Conservation (phyloP, 257 asterid genomes). For the Solanum ahanhuiri region DNA sequence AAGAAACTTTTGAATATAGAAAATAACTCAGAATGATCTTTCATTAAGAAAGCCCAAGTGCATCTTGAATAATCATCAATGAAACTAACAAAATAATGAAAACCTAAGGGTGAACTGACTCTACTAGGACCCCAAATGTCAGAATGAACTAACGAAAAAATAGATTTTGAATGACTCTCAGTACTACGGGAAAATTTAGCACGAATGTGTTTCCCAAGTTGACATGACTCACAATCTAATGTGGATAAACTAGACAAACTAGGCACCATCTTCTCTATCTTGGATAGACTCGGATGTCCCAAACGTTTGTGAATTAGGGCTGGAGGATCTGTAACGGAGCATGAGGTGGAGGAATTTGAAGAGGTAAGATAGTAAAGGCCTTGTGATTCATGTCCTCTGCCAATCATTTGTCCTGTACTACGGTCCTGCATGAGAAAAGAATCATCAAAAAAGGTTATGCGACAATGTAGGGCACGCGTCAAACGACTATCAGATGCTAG, state of each 20-base stretch:
- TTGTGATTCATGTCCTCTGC: not conserved
- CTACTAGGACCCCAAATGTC: not conserved
- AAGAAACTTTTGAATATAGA: too few relatives aligned
- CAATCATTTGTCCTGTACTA: not conserved
- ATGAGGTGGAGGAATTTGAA: too few relatives aligned
- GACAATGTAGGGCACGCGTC: not conserved
- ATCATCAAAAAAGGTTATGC: not conserved
- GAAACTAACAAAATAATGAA: too few relatives aligned
- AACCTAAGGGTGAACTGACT: not conserved
- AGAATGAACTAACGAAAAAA: not conserved
- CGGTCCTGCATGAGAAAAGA: not conserved
- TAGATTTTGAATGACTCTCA: not conserved
- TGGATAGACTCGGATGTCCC: not conserved
- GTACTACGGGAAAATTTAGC: not conserved
- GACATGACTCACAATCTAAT: not conserved
- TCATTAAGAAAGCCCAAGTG: too few relatives aligned
- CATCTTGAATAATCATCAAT: too few relatives aligned
- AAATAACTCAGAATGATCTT: too few relatives aligned
- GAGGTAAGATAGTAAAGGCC: too few relatives aligned
- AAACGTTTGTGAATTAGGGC: too few relatives aligned
- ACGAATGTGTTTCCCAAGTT: too few relatives aligned
- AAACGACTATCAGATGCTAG: not conserved
- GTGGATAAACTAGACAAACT: not conserved
- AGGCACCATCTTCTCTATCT: not conserved
- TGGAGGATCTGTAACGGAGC: too few relatives aligned